phyloP scores from a whole-genome alignment of 441 rosid species.

The Syzygium syzygioides region DNA sequence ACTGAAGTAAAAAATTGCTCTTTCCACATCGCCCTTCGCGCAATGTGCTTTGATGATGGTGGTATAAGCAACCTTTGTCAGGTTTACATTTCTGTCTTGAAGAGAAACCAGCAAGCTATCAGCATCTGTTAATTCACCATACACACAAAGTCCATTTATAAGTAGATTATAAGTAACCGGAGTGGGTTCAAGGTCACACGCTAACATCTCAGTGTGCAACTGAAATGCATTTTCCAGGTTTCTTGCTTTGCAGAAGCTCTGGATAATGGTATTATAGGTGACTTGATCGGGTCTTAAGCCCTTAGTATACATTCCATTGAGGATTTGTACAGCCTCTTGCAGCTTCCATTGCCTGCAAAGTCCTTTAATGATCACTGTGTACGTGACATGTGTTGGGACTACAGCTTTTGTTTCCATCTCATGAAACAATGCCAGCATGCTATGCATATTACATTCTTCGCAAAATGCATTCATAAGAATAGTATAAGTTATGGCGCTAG shows the following conservation, averaged over 20 bases:
- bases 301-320: slow-evolving; percentile 41
- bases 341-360: slow-evolving; percentile 48
- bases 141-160: slow-evolving; percentile 48
- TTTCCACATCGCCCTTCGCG: slow-evolving; percentile 50
- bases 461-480: slow-evolving; percentile 68
- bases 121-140: slow-evolving; percentile 42
- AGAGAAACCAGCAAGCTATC: slow-evolving; percentile 44
- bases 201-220: slow-evolving; percentile 39
- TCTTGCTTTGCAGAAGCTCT: slow-evolving; percentile 38
- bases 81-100: slow-evolving; percentile 24
- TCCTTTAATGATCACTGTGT: slow-evolving; percentile 62
- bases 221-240: slow-evolving; percentile 35
- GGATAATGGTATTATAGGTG: slow-evolving; percentile 63
- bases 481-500: slow-evolving; percentile 59
- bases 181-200: slow-evolving; percentile 43
- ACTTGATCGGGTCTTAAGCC: slow-evolving; percentile 63
- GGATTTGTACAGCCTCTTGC: slow-evolving; percentile 41
- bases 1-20: slow-evolving; percentile 27
- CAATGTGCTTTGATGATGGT: slow-evolving; percentile 74
- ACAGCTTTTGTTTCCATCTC: slow-evolving; percentile 46
- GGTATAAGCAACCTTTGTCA: slow-evolving; percentile 56
- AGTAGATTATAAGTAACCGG: slow-evolving; percentile 58
- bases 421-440: slow-evolving; percentile 30
- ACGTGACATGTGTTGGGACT: slow-evolving; percentile 47
- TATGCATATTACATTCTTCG: slow-evolving; percentile 29